phyloP scores from a whole-genome alignment of 2,329 filamentous ascomycete species.

The Ceratocystis albifundus region DNA sequence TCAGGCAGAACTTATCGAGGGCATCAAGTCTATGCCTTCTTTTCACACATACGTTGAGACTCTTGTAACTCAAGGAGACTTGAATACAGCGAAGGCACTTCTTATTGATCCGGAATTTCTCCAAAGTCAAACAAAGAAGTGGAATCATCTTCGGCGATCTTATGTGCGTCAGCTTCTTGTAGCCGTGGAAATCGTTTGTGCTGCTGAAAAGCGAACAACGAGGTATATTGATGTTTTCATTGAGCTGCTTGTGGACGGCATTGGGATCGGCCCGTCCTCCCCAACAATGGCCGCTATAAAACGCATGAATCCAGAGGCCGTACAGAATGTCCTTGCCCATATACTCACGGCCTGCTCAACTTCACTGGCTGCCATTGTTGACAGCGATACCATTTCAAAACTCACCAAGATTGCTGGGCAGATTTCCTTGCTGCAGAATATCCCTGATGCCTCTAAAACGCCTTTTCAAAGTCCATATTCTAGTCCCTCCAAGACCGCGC shows the following conservation, averaged over 20 bases:
- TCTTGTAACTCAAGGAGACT: conserved; percentile 15
- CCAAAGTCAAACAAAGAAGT: background rate
- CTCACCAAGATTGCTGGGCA: conserved; percentile 28
- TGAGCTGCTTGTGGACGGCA: conserved; percentile 46
- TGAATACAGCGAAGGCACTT: conserved; percentile 3
- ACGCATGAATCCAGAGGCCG: conserved; percentile 45
- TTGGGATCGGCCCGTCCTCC: conserved; percentile 41
- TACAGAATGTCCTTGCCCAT: conserved; percentile 34
- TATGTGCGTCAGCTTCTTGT: conserved; percentile 17
- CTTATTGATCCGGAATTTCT: conserved; percentile 15
- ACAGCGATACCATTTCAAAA: conserved; percentile 26
- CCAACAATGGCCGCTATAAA: conserved; percentile 48
- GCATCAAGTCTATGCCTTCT: conserved; percentile 56
- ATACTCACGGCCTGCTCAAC: conserved; percentile 32
- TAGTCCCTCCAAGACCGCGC: conserved; percentile 54
- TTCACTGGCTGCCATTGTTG: conserved; percentile 32
- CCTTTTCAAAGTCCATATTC: conserved; percentile 49
- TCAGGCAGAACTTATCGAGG: conserved; percentile 52
- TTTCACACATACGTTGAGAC: conserved; percentile 38
- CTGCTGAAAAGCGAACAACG: conserved; percentile 15
- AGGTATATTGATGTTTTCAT: conserved; percentile 37
- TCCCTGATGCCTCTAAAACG: conserved; percentile 34
- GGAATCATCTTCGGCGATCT: background rate
- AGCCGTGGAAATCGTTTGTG: conserved; percentile 16
- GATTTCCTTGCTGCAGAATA: conserved; percentile 29